phyloP scores from a whole-genome alignment of 2,329 filamentous ascomycete species.

The Paradendryphiella salina region DNA sequence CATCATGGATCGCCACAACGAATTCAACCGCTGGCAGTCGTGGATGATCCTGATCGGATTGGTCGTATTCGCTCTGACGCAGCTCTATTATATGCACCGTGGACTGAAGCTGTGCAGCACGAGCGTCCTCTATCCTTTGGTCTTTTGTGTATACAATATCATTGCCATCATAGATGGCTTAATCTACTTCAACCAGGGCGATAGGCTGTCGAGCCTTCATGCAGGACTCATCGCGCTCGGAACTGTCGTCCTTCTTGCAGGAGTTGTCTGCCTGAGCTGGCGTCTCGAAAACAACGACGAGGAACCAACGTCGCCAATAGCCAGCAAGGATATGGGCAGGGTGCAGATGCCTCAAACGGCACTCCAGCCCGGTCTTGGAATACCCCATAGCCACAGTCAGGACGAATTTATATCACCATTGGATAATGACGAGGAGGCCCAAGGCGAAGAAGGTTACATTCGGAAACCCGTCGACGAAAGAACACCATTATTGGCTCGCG shows the following conservation, averaged over 20 bases:
- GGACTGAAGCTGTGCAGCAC: constrained; percentile 94
- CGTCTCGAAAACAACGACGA: constrained; percentile 76
- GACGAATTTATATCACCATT: constrained; percentile 48
- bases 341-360: constrained; percentile 61
- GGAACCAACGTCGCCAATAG: constrained; percentile 55
- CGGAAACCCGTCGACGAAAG: constrained; percentile 38
- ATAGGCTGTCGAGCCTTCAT: constrained; percentile 73
- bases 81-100: constrained; percentile 93
- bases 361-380: constrained; percentile 78
- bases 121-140: constrained; percentile 91
- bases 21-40: constrained; percentile 93
- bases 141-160: constrained; percentile 99
- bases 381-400: constrained; percentile 71
- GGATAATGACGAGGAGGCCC: constrained; percentile 35
- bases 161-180: constrained; percentile 95
- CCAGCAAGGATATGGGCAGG: constrained; percentile 43
- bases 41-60: constrained; percentile 88
- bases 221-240: constrained; percentile 83
- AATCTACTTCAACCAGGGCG: constrained; percentile 92
- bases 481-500: constrained; percentile 43
- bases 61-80: constrained; percentile 77
- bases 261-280: constrained; percentile 92
- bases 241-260: constrained; percentile 80
- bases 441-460: constrained; percentile 37
- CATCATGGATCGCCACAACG: constrained; percentile 80